A percentile compares a stretch with the other conserved stretches of the same genome.
Evolutionary conservation across 371 early-diverging fungal genomes (phyloP).

Genomic region (Conidiobolus incongruus): DNA sequence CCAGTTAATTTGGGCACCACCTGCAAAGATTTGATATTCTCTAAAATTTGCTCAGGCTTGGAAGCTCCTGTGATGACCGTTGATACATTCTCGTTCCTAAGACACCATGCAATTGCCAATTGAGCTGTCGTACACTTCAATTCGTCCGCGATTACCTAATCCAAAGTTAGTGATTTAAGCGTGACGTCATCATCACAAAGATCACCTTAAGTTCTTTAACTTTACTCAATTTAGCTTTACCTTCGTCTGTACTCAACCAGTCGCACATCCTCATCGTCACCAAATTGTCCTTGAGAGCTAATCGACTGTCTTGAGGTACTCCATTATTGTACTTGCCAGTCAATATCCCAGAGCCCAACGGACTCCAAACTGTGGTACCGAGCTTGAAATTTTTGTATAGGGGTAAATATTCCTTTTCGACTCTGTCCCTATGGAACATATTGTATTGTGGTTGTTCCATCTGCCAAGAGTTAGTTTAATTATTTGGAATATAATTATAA

Average conservation of each 20-base stretch:
- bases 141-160: slow-evolving; percentile 12
- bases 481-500: slow-evolving; percentile 1
- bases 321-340: slow-evolving; percentile 60
- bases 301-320: slow-evolving; percentile 43
- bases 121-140: slow-evolving; percentile 46
- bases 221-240: slow-evolving; percentile 22
- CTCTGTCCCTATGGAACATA: slow-evolving; percentile 58
- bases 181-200: neutral
- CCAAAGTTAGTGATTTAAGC: neutral
- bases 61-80: slow-evolving; percentile 26
- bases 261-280: slow-evolving; percentile 32
- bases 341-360: slow-evolving; percentile 45
- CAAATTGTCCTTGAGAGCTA: slow-evolving; percentile 35
- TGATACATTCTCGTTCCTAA: slow-evolving; percentile 24
- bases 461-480: neutral
- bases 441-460: slow-evolving; percentile 71
- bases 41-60: slow-evolving; percentile 40
- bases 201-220: slow-evolving; percentile 14
- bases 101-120: slow-evolving; percentile 63
- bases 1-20: slow-evolving; percentile 33
- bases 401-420: slow-evolving; percentile 52
- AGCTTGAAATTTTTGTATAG: slow-evolving; percentile 40
- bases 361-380: slow-evolving; percentile 66
- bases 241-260: slow-evolving; percentile 33
- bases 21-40: slow-evolving; percentile 40